Evolutionary conservation across 371 early-diverging fungal genomes (phyloP).

Genomic region (Umbelopsis sp.): DNA sequence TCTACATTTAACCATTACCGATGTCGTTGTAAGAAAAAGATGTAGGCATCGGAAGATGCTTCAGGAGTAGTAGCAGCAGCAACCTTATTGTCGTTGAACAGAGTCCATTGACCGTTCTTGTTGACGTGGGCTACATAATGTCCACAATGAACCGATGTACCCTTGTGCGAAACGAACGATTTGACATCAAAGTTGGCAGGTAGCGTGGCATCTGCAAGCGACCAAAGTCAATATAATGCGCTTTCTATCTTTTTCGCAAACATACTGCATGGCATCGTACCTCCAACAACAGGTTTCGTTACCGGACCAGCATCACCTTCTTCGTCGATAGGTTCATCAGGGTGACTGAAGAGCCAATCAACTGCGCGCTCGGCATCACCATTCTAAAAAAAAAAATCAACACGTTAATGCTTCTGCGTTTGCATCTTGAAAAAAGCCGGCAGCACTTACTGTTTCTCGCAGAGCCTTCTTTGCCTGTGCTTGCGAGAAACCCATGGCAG

Average conservation of each 20-base stretch:
- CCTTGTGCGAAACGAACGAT: slow-evolving; percentile 94
- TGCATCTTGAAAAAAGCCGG: no score
- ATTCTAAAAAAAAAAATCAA: slow-evolving; percentile 44
- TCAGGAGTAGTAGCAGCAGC: slow-evolving; percentile 66
- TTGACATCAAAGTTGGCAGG: slow-evolving; percentile 74
- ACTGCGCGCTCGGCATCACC: slow-evolving; percentile 90
- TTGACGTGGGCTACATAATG: slow-evolving; percentile 94
- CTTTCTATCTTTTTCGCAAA: neutral
- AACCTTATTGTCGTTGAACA: slow-evolving; percentile 96
- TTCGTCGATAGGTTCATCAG: slow-evolving; percentile 67
- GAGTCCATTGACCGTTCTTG: slow-evolving; percentile 76
- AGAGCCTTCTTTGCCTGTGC: slow-evolving; percentile 85
- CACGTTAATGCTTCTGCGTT: no score
- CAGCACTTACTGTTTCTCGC: slow-evolving; percentile 69
- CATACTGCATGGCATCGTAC: neutral
- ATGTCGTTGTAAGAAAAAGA: slow-evolving; percentile 65
- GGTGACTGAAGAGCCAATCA: slow-evolving; percentile 93
- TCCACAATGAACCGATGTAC: slow-evolving; percentile 95
- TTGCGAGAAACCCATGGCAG: slow-evolving; percentile 91
- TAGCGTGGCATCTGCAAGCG: slow-evolving; percentile 40
- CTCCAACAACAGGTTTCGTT: slow-evolving; percentile 27
- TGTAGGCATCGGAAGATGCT: slow-evolving; percentile 73
- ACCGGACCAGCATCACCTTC: neutral
- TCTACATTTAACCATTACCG: neutral
- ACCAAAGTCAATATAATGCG: no score